These are phyloP conservation scores for Saitozyma podzolica DNA, from an alignment of 768 basidiomycete species.

Conservation along the genomic window DNA sequence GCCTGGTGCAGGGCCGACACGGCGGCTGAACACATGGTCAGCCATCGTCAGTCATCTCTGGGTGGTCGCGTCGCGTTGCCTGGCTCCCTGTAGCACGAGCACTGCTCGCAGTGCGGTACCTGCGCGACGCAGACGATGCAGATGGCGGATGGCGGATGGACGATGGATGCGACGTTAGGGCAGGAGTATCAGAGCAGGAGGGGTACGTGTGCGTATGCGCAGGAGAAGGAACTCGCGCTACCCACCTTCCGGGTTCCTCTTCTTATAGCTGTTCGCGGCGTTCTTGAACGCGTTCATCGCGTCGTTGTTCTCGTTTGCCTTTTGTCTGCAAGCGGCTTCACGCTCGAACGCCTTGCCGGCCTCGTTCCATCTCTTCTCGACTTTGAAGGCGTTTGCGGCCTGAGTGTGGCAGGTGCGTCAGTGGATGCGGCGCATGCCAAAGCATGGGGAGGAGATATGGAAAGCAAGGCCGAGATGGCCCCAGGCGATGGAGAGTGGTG, in stretches of 20 bases:
- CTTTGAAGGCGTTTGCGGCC: constrained; percentile 81
- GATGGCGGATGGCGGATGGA: no score
- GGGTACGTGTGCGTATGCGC: background rate
- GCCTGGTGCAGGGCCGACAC: constrained; percentile 82
- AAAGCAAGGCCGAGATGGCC: background rate
- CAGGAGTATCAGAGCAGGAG: no score
- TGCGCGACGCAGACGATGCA: no score
- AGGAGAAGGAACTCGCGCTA: constrained; percentile 11
- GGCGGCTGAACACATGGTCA: constrained; percentile 64
- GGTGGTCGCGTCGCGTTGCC: no score
- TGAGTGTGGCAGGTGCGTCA: constrained; percentile 52
- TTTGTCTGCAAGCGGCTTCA: constrained; percentile 92
- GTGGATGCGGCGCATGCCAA: no score
- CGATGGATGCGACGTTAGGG: no score
- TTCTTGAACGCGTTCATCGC: constrained; percentile 99
- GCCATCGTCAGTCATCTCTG: no score
- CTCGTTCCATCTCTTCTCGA: constrained; percentile 87
- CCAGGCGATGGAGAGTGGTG: background rate
- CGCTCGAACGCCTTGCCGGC: constrained; percentile 87
- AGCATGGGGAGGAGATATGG: no score
- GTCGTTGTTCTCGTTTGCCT: constrained; percentile 82
- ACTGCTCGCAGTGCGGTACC: constrained; percentile 11
- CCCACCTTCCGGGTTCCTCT: constrained; percentile 79
- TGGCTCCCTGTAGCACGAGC: background rate
- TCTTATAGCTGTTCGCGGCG: constrained; percentile 93